phyloP scores from a whole-genome alignment of 371 early-diverging fungal genomes.

The Mucor irregularis region DNA sequence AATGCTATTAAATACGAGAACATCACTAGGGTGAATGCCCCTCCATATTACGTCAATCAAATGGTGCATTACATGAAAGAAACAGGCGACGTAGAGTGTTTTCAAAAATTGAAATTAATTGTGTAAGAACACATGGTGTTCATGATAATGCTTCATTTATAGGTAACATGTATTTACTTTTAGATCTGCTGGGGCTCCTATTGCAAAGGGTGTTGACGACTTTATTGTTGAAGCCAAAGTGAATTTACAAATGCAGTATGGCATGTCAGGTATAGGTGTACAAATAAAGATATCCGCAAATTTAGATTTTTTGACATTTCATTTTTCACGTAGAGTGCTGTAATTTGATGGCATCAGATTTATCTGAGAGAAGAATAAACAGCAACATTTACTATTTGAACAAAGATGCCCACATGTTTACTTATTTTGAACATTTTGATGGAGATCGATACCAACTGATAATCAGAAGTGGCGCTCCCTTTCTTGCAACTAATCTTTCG shows the following conservation, averaged over 20 bases:
- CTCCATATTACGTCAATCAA: constrained; percentile 16
- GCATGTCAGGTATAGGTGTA: not conserved
- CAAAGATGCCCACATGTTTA: not conserved
- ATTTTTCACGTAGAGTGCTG: not conserved
- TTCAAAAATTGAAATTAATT: not conserved
- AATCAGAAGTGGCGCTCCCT: not conserved
- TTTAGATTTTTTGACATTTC: no score
- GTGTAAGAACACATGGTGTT: no score
- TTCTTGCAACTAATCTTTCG: constrained; percentile 14
- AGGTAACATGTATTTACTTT: no score
- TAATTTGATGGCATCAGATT: not conserved
- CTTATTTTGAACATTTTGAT: not conserved
- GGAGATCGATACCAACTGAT: not conserved
- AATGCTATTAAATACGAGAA: constrained; percentile 3
- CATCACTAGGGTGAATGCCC: constrained; percentile 3
- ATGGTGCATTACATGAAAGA: constrained; percentile 8
- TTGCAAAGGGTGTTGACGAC: not conserved
- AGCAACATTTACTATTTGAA: not conserved
- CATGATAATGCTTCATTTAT: no score
- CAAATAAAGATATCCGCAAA: not conserved
- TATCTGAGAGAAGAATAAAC: not conserved
- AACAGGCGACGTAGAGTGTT: not conserved
- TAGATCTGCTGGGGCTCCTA: not conserved
- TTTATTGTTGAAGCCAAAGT: not conserved
- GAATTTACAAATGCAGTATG: not conserved